Conservation (phyloP, 371 early-diverging fungal species). For the Mucor plumbeus region DNA sequence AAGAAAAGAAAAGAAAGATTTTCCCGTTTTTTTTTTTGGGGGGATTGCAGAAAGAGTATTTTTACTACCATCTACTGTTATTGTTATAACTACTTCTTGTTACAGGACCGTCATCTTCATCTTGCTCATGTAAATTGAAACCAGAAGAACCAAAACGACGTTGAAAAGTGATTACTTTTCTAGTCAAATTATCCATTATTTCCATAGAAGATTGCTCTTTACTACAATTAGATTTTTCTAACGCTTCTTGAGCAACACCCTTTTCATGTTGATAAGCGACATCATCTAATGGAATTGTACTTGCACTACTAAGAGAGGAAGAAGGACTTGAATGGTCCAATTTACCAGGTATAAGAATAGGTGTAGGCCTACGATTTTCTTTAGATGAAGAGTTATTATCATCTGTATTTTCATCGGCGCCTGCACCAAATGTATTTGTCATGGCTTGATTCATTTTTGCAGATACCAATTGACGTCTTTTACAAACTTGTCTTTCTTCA, state of each 20-base stretch:
- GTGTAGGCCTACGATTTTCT: slow-evolving; percentile 25
- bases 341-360: slow-evolving; percentile 41
- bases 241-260: slow-evolving; percentile 36
- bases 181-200: slow-evolving; percentile 49
- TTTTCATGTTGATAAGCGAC: slow-evolving; percentile 25
- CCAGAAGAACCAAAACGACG: slow-evolving; percentile 36
- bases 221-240: slow-evolving; percentile 21
- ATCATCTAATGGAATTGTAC: slow-evolving; percentile 32
- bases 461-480: slow-evolving; percentile 18
- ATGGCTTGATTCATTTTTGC: slow-evolving; percentile 26
- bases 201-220: slow-evolving; percentile 45
- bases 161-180: slow-evolving; percentile 50
- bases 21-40: too few relatives aligned
- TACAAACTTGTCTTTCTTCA: slow-evolving; percentile 14
- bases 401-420: background rate
- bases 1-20: too few relatives aligned
- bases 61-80: background rate
- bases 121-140: background rate
- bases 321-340: slow-evolving; percentile 29
- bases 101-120: slow-evolving; percentile 14
- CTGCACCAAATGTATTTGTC: slow-evolving; percentile 16
- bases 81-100: slow-evolving; percentile 18
- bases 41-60: background rate
- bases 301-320: slow-evolving; percentile 41
- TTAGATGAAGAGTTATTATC: slow-evolving; percentile 1